Evolutionary conservation across 2,329 filamentous ascomycete species (phyloP).

Genomic region (Bipolaris bicolor): DNA sequence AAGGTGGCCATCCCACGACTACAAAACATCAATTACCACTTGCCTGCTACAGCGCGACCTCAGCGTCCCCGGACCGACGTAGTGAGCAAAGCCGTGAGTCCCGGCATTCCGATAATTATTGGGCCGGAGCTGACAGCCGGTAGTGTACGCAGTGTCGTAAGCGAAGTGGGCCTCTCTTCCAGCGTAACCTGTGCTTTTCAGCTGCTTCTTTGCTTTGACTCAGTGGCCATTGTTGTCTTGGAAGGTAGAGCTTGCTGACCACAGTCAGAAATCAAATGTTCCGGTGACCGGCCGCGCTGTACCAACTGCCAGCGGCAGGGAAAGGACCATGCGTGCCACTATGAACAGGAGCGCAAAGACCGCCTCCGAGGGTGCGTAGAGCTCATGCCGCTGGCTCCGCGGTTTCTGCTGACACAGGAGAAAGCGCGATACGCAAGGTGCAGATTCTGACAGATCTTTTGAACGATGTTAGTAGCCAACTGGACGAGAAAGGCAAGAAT

Average conservation of each 20-base stretch:
- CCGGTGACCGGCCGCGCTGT: constrained; percentile 41
- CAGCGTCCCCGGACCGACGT: constrained; percentile 12
- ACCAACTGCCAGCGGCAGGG: constrained; percentile 37
- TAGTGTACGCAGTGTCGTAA: constrained; percentile 29
- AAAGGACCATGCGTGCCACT: constrained; percentile 35
- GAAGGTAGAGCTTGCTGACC: constrained; percentile 6
- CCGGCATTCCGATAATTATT: neutral
- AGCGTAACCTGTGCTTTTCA: neutral
- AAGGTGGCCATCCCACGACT: constrained; percentile 17
- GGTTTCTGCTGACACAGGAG: neutral
- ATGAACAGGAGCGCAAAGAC: constrained; percentile 43
- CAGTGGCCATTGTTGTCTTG: neutral
- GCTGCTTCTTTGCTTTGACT: neutral
- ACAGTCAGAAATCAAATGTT: constrained; percentile 41
- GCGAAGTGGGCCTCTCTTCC: constrained; percentile 19
- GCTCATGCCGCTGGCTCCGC: neutral
- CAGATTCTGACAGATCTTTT: constrained; percentile 24
- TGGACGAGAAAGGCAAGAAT: constrained; percentile 15
- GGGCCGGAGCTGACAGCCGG: constrained; percentile 3
- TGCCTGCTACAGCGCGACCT: constrained; percentile 1
- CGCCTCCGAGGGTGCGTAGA: constrained; percentile 36
- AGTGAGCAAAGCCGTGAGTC: constrained; percentile 25
- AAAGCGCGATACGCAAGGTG: constrained; percentile 20
- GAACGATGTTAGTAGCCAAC: constrained; percentile 20
- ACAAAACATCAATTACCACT: constrained; percentile 1